Conservation (phyloP, 1,284 basidiomycete species). For the Ganoderma leucocontextum region DNA sequence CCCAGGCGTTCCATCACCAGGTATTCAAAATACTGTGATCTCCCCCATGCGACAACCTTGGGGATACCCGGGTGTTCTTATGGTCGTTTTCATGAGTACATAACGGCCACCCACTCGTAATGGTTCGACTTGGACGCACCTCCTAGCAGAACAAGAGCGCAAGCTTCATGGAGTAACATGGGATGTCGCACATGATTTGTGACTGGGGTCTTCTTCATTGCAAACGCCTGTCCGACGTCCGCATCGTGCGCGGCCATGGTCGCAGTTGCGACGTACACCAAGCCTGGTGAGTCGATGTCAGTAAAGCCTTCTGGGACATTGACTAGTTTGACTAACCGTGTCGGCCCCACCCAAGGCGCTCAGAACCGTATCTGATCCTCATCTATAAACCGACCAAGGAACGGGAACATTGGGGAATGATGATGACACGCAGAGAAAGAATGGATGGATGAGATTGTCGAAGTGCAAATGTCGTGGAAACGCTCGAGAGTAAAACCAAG, state of each 20-base stretch:
- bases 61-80: neutral
- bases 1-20: neutral
- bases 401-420: neutral
- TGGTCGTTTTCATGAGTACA: neutral
- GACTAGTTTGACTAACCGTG: neutral
- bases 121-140: neutral
- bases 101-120: neutral
- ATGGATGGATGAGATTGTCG: neutral
- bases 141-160: neutral
- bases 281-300: neutral
- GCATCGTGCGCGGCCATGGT: neutral
- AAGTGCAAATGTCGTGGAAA: no score
- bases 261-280: neutral
- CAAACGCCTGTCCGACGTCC: neutral
- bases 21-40: neutral
- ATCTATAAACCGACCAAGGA: neutral
- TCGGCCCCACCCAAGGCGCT: neutral
- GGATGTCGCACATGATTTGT: slow-evolving; percentile 2
- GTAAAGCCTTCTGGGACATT: neutral
- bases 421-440: neutral
- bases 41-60: neutral
- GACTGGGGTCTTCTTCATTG: neutral
- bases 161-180: neutral
- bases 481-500: no score
- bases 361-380: neutral